Conservation (phyloP, 208 protist genomes). For the Kentomonas sorsogonicus region DNA sequence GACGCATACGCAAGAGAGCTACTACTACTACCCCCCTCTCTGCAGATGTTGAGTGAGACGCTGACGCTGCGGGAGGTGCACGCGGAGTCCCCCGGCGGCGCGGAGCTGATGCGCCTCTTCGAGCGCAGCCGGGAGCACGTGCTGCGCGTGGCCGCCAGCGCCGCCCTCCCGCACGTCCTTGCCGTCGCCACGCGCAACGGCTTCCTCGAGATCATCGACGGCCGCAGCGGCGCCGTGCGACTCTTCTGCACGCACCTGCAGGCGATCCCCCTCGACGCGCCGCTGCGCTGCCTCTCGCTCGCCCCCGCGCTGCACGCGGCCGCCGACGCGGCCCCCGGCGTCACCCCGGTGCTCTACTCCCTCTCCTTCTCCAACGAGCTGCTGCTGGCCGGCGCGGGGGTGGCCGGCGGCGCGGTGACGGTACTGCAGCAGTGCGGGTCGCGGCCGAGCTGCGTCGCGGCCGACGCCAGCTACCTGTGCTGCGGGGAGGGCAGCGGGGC, state of each 20-base stretch:
- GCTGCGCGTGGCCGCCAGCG: constrained; percentile 38
- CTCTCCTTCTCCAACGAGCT: constrained; percentile 84
- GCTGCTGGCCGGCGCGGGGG: constrained; percentile 58
- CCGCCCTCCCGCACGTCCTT: constrained; percentile 41
- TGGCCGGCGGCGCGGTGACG: constrained; percentile 36
- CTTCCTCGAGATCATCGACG: constrained; percentile 75
- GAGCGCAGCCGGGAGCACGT: constrained; percentile 58
- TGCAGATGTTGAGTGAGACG: no score
- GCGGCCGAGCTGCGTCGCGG: constrained; percentile 58
- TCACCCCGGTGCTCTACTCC: constrained; percentile 56
- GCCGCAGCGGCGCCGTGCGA: constrained; percentile 57
- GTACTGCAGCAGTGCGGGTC: constrained; percentile 46
- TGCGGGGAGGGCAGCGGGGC: constrained; percentile 72
- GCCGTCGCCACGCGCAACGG: constrained; percentile 68
- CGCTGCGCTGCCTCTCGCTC: constrained; percentile 75
- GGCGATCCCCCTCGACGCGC: constrained; percentile 49
- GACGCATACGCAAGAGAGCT: no score
- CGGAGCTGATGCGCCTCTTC: constrained; percentile 55
- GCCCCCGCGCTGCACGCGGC: constrained; percentile 20
- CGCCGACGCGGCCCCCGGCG: constrained; percentile 16
- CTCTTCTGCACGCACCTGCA: constrained; percentile 72
- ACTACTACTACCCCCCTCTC: no score
- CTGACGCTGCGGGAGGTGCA: constrained; percentile 55
- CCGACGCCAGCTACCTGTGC: constrained; percentile 67
- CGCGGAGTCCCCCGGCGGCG: constrained; percentile 27